Evolutionary conservation across 257 asterid genomes (phyloP).

Genomic region (Linderniella brevidens): DNA sequence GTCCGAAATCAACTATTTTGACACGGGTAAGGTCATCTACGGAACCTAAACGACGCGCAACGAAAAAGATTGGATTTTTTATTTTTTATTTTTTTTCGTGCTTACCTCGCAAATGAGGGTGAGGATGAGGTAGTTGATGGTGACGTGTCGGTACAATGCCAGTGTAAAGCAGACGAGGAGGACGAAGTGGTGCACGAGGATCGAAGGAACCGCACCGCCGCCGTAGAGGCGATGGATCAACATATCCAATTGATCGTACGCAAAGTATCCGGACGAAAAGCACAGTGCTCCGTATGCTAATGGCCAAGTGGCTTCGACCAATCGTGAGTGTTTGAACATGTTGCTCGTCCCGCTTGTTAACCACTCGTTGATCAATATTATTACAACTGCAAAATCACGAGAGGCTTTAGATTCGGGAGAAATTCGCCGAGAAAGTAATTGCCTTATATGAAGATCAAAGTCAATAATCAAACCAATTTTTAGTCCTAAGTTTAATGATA

Average conservation of each 20-base stretch:
- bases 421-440: too few species aligned
- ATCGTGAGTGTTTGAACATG: constrained; percentile 68
- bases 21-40: background rate
- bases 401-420: constrained; percentile 1
- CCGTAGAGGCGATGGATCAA: constrained; percentile 45
- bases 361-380: constrained; percentile 41
- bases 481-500: background rate
- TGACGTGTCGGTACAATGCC: constrained; percentile 61
- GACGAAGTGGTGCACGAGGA: constrained; percentile 67
- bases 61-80: background rate
- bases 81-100: too few species aligned
- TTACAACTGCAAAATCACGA: constrained; percentile 32
- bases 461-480: background rate
- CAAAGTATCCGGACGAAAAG: constrained; percentile 82
- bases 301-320: constrained; percentile 63
- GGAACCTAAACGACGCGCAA: background rate
- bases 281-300: constrained; percentile 66
- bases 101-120: constrained; percentile 92
- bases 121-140: constrained; percentile 89
- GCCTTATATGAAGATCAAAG: background rate
- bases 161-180: constrained; percentile 84
- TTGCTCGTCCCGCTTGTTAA: constrained; percentile 18
- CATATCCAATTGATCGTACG: constrained; percentile 95
- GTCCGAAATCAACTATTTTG: background rate
- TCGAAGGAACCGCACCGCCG: constrained; percentile 70